Percentiles rank a stretch among this genome's conserved stretches.
phyloP scores from a whole-genome alignment of 192 early-diverging fungal species.

The Backusella mclennaniae region DNA sequence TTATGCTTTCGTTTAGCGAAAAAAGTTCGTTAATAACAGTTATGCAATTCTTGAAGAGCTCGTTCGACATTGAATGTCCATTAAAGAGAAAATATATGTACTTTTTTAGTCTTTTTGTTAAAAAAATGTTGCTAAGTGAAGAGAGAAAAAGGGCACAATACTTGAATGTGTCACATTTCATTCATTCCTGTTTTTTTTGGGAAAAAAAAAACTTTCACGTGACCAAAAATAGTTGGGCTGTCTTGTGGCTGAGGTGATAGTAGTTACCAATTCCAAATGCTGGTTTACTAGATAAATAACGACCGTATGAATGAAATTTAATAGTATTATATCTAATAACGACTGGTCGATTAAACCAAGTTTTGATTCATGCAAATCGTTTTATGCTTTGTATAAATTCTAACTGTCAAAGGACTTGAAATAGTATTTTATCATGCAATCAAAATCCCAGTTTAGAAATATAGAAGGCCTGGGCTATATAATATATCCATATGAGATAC shows the following conservation, averaged over 20 bases:
- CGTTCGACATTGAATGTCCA: neutral
- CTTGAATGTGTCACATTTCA: too few species aligned
- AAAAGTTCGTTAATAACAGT: neutral
- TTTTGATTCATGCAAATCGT: too few species aligned
- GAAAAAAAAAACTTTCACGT: neutral
- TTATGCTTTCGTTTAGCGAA: conserved; percentile 1
- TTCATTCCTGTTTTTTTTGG: neutral
- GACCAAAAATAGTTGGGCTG: neutral
- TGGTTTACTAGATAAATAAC: neutral
- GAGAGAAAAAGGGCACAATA: neutral
- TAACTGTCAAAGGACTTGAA: too few species aligned
- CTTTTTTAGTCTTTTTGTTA: neutral
- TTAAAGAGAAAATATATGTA: neutral
- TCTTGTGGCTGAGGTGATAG: neutral
- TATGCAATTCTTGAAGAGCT: neutral
- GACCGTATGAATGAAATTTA: neutral
- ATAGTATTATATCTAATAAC: too few species aligned
- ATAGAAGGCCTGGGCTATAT: too few species aligned
- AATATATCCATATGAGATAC: too few species aligned
- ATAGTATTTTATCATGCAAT: too few species aligned
- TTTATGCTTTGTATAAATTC: too few species aligned
- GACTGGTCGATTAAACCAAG: too few species aligned
- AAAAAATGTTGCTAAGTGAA: neutral
- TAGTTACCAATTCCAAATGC: neutral
- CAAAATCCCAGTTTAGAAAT: too few species aligned